A percentile compares a stretch with the other conserved stretches of the same genome.
Evolutionary conservation across 2,329 filamentous ascomycete genomes (phyloP).

Genomic region (Aspergillus sp.): DNA sequence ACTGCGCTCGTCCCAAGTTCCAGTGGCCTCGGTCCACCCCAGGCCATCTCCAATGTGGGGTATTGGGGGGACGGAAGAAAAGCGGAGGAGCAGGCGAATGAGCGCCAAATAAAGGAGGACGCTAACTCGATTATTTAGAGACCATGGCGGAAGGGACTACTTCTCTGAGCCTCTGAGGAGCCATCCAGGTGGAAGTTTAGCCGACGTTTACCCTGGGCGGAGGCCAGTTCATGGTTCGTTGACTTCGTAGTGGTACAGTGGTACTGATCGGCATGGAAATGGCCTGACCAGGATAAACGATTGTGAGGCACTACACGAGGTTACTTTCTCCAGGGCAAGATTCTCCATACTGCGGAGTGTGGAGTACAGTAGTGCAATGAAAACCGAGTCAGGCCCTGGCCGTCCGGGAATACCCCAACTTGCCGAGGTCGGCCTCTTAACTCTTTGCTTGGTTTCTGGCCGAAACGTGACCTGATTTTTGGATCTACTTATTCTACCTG

Average conservation of each 20-base stretch:
- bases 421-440: background rate
- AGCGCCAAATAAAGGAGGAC: background rate
- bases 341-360: background rate
- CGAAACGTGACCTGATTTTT: too few species aligned
- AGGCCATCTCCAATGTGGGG: background rate
- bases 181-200: background rate
- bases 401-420: background rate
- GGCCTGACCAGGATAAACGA: background rate
- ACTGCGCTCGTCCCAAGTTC: background rate
- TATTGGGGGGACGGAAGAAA: background rate
- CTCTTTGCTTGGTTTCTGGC: background rate
- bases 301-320: background rate
- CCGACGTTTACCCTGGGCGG: background rate
- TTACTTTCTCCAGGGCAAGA: too few species aligned
- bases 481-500: too few species aligned
- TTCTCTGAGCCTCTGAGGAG: background rate
- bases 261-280: background rate
- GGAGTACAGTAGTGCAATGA: background rate
- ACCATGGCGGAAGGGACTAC: background rate
- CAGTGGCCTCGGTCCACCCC: background rate
- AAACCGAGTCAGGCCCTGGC: background rate
- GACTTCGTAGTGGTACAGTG: background rate
- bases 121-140: background rate
- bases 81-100: background rate
- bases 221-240: too few species aligned